These are phyloP conservation scores for Penicillium cinerascens DNA, from an alignment of 495 filamentous ascomycete species.

Conservation along the genomic window DNA sequence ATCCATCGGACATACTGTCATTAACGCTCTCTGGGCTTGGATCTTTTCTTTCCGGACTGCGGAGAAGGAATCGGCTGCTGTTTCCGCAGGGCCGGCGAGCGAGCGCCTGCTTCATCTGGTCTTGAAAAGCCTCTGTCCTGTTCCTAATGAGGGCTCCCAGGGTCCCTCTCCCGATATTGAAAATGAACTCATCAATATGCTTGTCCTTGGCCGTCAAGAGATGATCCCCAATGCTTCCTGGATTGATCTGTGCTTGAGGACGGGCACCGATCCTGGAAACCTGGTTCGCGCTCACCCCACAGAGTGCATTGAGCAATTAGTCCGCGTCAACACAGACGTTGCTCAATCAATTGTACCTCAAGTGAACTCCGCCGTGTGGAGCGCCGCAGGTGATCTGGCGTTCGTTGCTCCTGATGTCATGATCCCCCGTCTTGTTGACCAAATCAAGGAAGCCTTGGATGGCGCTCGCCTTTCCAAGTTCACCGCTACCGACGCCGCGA, in stretches of 20 bases:
- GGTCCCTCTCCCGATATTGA: slow-evolving; percentile 46
- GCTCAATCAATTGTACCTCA: slow-evolving; percentile 38
- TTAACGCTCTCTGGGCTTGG: slow-evolving; percentile 83
- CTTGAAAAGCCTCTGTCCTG: slow-evolving; percentile 67
- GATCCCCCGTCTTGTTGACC: slow-evolving; percentile 67
- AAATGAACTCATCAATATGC: slow-evolving; percentile 64
- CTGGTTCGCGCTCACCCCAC: slow-evolving; percentile 54
- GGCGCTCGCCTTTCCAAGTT: slow-evolving; percentile 61
- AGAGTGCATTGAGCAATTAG: slow-evolving; percentile 49
- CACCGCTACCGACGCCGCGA: slow-evolving; percentile 83
- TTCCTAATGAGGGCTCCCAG: slow-evolving; percentile 31
- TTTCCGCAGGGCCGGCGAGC: slow-evolving; percentile 62
- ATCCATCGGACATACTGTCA: slow-evolving; percentile 54
- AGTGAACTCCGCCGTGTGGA: slow-evolving; percentile 67
- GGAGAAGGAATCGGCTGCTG: slow-evolving; percentile 75
- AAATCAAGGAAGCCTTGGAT: slow-evolving; percentile 69
- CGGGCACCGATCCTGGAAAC: slow-evolving; percentile 75
- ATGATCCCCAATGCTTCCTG: slow-evolving; percentile 75
- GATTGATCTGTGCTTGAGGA: slow-evolving; percentile 80
- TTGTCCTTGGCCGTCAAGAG: slow-evolving; percentile 74
- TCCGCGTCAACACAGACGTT: slow-evolving; percentile 37
- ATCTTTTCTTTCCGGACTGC: slow-evolving; percentile 55
- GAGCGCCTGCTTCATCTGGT: slow-evolving; percentile 52
- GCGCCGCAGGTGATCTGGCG: slow-evolving; percentile 80
- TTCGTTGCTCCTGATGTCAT: slow-evolving; percentile 88